These are phyloP conservation scores for Venturia oleaginea DNA, from an alignment of 2,329 filamentous ascomycete species.

Conservation along the genomic window DNA sequence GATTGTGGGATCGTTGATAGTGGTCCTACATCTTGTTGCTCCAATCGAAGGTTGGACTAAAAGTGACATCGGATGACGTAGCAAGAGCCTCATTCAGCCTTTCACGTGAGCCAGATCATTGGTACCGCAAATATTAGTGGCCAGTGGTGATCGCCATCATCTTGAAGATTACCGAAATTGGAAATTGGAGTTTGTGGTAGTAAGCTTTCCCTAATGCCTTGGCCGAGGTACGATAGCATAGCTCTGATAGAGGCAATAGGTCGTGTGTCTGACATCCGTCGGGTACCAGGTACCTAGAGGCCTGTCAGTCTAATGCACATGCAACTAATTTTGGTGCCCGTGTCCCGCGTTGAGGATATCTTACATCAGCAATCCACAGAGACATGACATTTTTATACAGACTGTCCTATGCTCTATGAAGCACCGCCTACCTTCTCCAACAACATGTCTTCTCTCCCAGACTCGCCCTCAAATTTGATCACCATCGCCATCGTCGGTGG, in stretches of 20 bases:
- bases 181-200: not conserved
- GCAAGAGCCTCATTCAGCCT: not conserved
- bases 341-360: not conserved
- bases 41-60: not conserved
- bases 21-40: not conserved
- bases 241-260: not conserved
- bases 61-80: not conserved
- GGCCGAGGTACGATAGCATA: too few relatives aligned
- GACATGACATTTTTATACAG: not conserved
- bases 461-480: not conserved
- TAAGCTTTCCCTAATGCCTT: not conserved
- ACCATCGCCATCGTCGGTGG: slow-evolving; percentile 50
- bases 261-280: not conserved
- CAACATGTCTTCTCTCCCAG: not conserved
- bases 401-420: not conserved
- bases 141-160: too few relatives aligned
- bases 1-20: not conserved
- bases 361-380: not conserved
- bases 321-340: not conserved
- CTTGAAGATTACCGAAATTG: too few relatives aligned
- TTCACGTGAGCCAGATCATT: not conserved
- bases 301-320: not conserved
- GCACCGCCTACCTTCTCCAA: not conserved
- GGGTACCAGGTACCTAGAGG: not conserved
- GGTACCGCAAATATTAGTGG: not conserved